Base-by-base conservation (phyloP, 805 yeast genomes). In the Cyberlindnera maritima region DNA sequence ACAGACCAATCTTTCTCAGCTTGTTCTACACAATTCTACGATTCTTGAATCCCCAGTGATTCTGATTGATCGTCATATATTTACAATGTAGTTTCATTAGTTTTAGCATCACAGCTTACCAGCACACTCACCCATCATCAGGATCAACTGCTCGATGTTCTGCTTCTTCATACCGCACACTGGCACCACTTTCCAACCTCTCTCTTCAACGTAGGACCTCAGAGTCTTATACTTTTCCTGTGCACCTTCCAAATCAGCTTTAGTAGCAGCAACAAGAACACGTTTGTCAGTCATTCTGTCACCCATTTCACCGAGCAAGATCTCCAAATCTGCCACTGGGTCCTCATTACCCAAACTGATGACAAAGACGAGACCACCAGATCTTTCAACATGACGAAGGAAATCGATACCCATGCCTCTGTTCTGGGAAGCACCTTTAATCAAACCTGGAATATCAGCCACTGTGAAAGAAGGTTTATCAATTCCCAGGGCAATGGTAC, bases 381-480 rank as follows among this genome's bases (percentile, higher is more conserved):
- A 86, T 53, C 99, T 76, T 65, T 94, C 98, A 39, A 94, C 81
- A 63, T 94, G 99, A 46, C 97, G 76, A 53, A 94, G 68, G 64
- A 94, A 94, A 52, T 90, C 97, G 41, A 89, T 72, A 0, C 99
- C 99, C 87, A 94, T 83, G 2, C 99, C 99, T 62, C 77, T 83
- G 61, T 91, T 87, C 40, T 80, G 69, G 8, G 81, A 76, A 0
- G 99, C 98, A 7, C 96, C 97, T 63, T 82, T 76, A 49, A 94
- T 86, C 38, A 94, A 85, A 7, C 99, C 99, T 0, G 99, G 99
- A 48, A 94, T 94, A 69, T 94, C 99, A 1, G 98, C 98, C 1
- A 94, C 97, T 0, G 97, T 88, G 63, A 92, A 91, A 3, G 71
- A 65, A 4, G 78, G 79, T 48, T 75, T 74, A 54, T 82, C 87